Conservation (phyloP, 192 early-diverging fungal genomes). For the Diversispora epigaea region DNA sequence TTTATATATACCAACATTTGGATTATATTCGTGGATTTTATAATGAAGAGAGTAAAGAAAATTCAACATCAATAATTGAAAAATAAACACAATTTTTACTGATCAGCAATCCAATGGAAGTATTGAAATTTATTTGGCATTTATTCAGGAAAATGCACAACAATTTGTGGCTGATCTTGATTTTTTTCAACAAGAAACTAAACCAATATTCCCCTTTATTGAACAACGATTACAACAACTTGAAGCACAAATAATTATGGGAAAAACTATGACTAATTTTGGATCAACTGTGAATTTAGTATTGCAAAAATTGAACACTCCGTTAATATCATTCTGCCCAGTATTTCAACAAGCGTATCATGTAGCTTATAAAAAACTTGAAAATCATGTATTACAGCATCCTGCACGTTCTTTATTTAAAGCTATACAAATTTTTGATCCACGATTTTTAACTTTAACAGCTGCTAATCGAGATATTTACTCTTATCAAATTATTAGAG, state of each 20-base stretch:
- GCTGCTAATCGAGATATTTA: not conserved
- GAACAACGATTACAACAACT: slow-evolving; percentile 7
- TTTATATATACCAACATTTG: slow-evolving; percentile 13
- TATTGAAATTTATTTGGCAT: slow-evolving; percentile 8
- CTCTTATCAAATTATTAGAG: slow-evolving; percentile 12
- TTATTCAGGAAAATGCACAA: not conserved
- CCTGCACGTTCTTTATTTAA: too few relatives aligned
- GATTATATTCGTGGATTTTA: slow-evolving; percentile 11
- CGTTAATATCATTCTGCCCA: too few relatives aligned
- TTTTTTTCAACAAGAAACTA: too few relatives aligned
- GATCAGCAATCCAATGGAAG: too few relatives aligned
- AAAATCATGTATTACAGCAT: slow-evolving; percentile 1
- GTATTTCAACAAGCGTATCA: too few relatives aligned
- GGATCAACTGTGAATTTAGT: too few relatives aligned
- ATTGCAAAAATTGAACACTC: too few relatives aligned
- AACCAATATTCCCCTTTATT: slow-evolving; percentile 1
- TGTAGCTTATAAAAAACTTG: not conserved
- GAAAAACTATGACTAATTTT: not conserved
- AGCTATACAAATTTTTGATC: slow-evolving; percentile 7
- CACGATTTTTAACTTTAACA: not conserved
- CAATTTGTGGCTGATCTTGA: not conserved
- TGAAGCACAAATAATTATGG: not conserved
- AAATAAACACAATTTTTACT: too few relatives aligned
- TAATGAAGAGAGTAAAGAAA: slow-evolving; percentile 14
- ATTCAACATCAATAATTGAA: not conserved